Evolutionary conservation across 805 yeast species (phyloP).

Genomic region (Candida morakotiae): DNA sequence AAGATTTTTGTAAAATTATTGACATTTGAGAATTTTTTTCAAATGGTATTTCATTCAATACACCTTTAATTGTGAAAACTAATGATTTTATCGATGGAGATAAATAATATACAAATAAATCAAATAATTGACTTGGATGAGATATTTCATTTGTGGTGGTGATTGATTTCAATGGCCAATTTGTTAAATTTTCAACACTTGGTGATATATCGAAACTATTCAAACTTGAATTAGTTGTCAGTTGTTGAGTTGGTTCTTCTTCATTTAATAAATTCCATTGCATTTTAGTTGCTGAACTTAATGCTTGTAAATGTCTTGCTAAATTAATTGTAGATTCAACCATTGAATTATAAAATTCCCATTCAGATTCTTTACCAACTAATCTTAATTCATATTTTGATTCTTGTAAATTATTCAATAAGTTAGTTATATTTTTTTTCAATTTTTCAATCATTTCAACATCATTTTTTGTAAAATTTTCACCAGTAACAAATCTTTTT

Average conservation of each 20-base stretch:
- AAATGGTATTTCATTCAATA: constrained; percentile 58
- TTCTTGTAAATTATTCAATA: constrained; percentile 48
- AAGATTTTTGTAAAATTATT: constrained; percentile 42
- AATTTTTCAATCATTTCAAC: constrained; percentile 31
- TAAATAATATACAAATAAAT: constrained; percentile 59
- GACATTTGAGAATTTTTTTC: constrained; percentile 24
- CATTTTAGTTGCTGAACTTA: constrained; percentile 65
- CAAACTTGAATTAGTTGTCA: constrained; percentile 16
- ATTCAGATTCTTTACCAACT: constrained; percentile 55
- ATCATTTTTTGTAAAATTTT: constrained; percentile 38
- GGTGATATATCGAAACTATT: constrained; percentile 20
- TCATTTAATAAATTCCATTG: constrained; percentile 52
- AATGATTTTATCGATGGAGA: constrained; percentile 73
- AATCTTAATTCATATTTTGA: constrained; percentile 56
- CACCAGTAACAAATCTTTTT: constrained; percentile 47
- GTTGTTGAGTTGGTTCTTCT: not conserved
- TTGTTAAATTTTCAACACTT: constrained; percentile 26
- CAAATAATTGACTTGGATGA: constrained; percentile 49
- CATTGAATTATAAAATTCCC: constrained; percentile 37
- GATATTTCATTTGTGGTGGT: constrained; percentile 11
- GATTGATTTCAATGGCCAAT: constrained; percentile 14
- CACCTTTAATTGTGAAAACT: constrained; percentile 57
- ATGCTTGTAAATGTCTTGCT: constrained; percentile 59
- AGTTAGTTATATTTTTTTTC: constrained; percentile 32
- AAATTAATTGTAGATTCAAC: constrained; percentile 51